Evolutionary conservation across 2,329 filamentous ascomycete species (phyloP).

Genomic region (Endocalyx cinctus): DNA sequence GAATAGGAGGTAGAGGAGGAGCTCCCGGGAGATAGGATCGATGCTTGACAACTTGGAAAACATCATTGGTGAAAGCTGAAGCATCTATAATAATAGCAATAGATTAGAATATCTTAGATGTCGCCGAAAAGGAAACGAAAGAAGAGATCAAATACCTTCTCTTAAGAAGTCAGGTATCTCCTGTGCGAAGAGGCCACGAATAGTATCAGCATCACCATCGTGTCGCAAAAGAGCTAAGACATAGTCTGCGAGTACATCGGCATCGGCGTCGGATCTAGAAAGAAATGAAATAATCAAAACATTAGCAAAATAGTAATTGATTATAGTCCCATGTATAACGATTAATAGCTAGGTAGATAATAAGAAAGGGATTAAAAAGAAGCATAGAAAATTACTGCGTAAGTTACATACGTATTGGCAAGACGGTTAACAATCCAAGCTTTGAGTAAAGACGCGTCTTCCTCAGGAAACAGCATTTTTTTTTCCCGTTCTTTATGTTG

Average conservation of each 20-base stretch:
- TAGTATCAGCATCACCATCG: constrained; percentile 59
- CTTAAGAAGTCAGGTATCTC: constrained; percentile 73
- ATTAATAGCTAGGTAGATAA: too few relatives aligned
- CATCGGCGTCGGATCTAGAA: constrained; percentile 71
- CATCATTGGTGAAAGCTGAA: constrained; percentile 61
- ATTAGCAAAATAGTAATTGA: too few relatives aligned
- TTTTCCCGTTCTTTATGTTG: too few relatives aligned
- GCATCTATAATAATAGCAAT: constrained; percentile 47
- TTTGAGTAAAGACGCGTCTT: constrained; percentile 62
- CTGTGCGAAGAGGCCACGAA: constrained; percentile 63
- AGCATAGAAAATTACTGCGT: too few relatives aligned
- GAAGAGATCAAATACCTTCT: constrained; percentile 45
- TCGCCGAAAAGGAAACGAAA: too few relatives aligned
- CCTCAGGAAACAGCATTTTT: constrained; percentile 63
- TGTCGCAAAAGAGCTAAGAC: constrained; percentile 72
- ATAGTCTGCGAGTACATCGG: constrained; percentile 78
- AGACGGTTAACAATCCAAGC: constrained; percentile 74
- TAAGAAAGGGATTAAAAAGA: too few relatives aligned
- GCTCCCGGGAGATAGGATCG: constrained; percentile 58
- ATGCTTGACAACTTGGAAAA: constrained; percentile 61
- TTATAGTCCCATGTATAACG: too few relatives aligned
- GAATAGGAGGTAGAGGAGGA: constrained; percentile 37
- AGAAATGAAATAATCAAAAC: too few relatives aligned
- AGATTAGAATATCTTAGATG: too few relatives aligned
- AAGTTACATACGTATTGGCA: constrained; percentile 69